Evolutionary conservation across 306 rosid genomes (phyloP), one percentile per base, ranked within the genome.

Genomic region (Gleditsia sinensis): DNA sequence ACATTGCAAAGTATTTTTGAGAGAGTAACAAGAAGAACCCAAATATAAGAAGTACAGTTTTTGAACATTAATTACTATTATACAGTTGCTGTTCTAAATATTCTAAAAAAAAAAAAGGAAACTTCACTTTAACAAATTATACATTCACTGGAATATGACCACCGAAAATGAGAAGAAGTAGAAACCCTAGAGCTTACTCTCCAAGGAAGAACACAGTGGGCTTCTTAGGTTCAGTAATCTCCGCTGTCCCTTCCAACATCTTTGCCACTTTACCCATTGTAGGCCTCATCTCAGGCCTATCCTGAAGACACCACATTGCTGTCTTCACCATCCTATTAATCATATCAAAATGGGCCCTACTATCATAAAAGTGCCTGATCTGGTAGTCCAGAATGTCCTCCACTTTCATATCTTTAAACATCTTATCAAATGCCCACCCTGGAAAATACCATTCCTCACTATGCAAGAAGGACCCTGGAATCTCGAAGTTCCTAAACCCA

Each of bases 201-300:
- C 71, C 83, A n/a, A 88, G 89, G 83, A 81, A 89, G 80, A 82
- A 94, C 34, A 91, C 81, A 12, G 98, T 89, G 34, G 98, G 98
- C 75, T 91, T 94, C 17, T 81, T 78, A 0, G 98, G 98, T 1
- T 82, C 87, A 1, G 25, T 75, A 57, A 94, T 94, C 78, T 94
- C 98, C 69, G 87, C 89, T 13, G 96, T 91, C 63, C 97, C 97
- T 83, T 94, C 98, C 40, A 94, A 34, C 97, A 94, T 89, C 89
- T 91, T 94, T n/a, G 97, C 96, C 13, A 89, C 97, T 37, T 94
- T 90, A 7, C 98, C 98, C 98, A 94, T 94, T 0, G 98, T 78
- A 12, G 97, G 98, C 78, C 98, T 86, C 78, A 65, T 58, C 77
- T 94, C 97, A 43, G 96, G 96, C 42, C 86, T 83, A 25, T 85